These are phyloP conservation scores for Combretum micranthum DNA, from an alignment of 345 rosid genomes.

Conservation along the genomic window DNA sequence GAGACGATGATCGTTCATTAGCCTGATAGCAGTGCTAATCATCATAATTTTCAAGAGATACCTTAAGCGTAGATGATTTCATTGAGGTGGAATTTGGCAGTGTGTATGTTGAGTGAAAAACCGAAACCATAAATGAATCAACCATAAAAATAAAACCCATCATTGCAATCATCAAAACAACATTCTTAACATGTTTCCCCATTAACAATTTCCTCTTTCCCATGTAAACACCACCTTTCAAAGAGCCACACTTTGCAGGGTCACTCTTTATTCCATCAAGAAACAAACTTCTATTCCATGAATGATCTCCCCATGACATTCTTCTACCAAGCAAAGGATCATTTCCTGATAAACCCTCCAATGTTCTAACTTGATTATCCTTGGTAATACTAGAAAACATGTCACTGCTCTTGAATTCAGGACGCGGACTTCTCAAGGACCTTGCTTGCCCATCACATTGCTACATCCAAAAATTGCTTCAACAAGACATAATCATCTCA, in stretches of 20 bases:
- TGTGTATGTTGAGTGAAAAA: conserved; percentile 40
- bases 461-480: neutral
- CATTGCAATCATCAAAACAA: conserved; percentile 37
- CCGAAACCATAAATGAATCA: conserved; percentile 59
- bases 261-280: conserved; percentile 44
- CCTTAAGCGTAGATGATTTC: conserved; percentile 33
- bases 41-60: conserved; percentile 9
- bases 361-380: conserved; percentile 32
- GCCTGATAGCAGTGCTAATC: no score
- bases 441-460: conserved; percentile 49
- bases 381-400: conserved; percentile 17
- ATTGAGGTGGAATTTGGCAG: conserved; percentile 31
- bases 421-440: conserved; percentile 35
- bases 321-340: conserved; percentile 61
- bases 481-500: neutral
- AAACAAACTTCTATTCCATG: conserved; percentile 29
- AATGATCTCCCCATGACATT: conserved; percentile 33
- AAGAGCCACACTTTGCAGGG: conserved; percentile 33
- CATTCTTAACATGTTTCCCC: conserved; percentile 34
- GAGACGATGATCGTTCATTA: no score
- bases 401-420: conserved; percentile 13
- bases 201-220: conserved; percentile 57
- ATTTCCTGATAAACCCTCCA: conserved; percentile 25
- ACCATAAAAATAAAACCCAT: conserved; percentile 45
- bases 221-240: conserved; percentile 36